These are phyloP conservation scores for Candida khao-thaluensis DNA, from an alignment of 805 yeast species.

Conservation along the genomic window DNA sequence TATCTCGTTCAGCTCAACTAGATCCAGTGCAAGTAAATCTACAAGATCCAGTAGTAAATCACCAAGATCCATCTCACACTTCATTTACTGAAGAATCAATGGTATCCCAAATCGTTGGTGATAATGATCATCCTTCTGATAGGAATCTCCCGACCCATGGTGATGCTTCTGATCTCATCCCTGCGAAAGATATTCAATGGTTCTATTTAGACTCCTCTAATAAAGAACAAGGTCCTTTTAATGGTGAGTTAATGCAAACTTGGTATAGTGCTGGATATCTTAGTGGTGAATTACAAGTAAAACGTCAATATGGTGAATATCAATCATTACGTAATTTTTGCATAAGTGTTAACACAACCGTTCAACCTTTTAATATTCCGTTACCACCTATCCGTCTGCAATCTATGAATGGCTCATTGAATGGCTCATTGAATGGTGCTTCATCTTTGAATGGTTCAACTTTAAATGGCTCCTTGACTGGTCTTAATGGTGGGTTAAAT, in stretches of 20 bases:
- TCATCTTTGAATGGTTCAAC: too few relatives aligned
- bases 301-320: constrained; percentile 54
- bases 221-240: constrained; percentile 78
- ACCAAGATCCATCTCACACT: background rate
- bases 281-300: constrained; percentile 50
- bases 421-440: constrained; percentile 11
- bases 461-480: constrained; percentile 17
- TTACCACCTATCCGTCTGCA: constrained; percentile 32
- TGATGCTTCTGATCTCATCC: background rate
- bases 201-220: constrained; percentile 69
- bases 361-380: constrained; percentile 63
- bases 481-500: constrained; percentile 13
- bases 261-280: constrained; percentile 70
- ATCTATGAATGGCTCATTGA: constrained; percentile 16
- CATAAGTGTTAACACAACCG: constrained; percentile 44
- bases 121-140: background rate
- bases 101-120: background rate
- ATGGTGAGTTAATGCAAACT: constrained; percentile 69
- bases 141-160: background rate
- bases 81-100: constrained; percentile 1
- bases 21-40: background rate
- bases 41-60: background rate
- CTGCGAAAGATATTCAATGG: constrained; percentile 52
- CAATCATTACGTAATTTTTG: constrained; percentile 55
- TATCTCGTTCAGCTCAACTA: background rate